phyloP scores from a whole-genome alignment of 2,329 filamentous ascomycete genomes.

The Phymatotrichopsis omnivora region DNA sequence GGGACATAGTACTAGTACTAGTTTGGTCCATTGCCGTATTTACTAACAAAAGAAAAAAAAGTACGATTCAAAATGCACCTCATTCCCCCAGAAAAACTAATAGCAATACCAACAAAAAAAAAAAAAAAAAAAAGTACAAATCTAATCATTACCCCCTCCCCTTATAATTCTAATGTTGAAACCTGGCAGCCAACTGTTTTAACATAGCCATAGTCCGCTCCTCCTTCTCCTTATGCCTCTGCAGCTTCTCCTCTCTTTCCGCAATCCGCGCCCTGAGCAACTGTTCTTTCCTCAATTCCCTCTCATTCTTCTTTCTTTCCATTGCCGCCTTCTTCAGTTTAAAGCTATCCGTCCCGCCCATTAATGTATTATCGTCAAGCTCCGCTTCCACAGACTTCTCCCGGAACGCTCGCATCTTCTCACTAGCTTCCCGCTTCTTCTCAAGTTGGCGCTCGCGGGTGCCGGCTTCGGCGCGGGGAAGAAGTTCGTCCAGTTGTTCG shows the following conservation, averaged over 20 bases:
- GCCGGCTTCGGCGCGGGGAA: slow-evolving; percentile 71
- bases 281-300: slow-evolving; percentile 75
- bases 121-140: neutral
- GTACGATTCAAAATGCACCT: no score
- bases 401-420: slow-evolving; percentile 62
- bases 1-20: no score
- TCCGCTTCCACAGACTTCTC: slow-evolving; percentile 56
- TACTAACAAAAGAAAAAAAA: no score
- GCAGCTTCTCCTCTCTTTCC: slow-evolving; percentile 68
- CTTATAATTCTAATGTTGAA: slow-evolving; percentile 5
- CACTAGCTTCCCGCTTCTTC: slow-evolving; percentile 65
- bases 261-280: slow-evolving; percentile 60
- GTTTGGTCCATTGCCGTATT: no score
- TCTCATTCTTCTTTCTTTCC: slow-evolving; percentile 68
- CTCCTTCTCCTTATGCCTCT: slow-evolving; percentile 63
- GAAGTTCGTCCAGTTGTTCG: slow-evolving; percentile 67
- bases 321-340: slow-evolving; percentile 56
- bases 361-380: slow-evolving; percentile 57
- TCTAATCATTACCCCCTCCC: neutral
- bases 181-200: slow-evolving; percentile 53
- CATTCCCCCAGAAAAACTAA: no score
- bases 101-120: no score
- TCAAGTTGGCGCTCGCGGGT: slow-evolving; percentile 76
- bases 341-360: slow-evolving; percentile 61
- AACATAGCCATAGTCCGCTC: slow-evolving; percentile 75